Conservation (phyloP, 768 basidiomycete genomes). For the Chalciporus piperatus region DNA sequence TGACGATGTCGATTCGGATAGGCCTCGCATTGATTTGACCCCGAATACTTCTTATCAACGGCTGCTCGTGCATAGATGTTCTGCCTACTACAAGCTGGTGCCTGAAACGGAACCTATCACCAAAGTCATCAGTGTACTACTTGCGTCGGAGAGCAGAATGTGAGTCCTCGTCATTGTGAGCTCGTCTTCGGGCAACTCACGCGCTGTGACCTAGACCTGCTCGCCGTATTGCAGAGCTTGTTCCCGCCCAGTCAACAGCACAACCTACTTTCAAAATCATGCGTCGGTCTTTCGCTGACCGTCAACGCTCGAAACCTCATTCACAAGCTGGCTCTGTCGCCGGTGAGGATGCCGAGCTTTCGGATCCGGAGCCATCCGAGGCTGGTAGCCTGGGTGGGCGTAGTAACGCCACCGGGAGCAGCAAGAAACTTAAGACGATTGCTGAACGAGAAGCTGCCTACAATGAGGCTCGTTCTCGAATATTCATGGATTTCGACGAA, state of each 20-base stretch:
- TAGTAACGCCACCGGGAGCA: conserved; percentile 59
- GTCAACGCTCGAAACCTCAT: conserved; percentile 51
- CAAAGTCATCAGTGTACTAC: conserved; percentile 59
- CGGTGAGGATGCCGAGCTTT: conserved; percentile 74
- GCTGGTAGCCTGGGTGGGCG: conserved; percentile 72
- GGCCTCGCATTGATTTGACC: conserved; percentile 61
- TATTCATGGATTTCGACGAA: conserved; percentile 82
- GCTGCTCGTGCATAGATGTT: conserved; percentile 82
- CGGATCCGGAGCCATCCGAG: conserved; percentile 79
- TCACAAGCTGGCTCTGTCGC: conserved; percentile 73
- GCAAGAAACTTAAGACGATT: conserved; percentile 73
- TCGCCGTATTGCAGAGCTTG: conserved; percentile 70
- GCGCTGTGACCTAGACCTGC: conserved; percentile 48
- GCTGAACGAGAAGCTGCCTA: conserved; percentile 90
- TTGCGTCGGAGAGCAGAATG: conserved; percentile 71
- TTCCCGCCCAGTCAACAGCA: conserved; percentile 65
- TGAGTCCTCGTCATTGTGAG: conserved; percentile 38
- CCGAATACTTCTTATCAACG: conserved; percentile 81
- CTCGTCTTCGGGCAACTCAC: conserved; percentile 9
- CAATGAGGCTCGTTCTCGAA: conserved; percentile 79
- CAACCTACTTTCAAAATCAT: conserved; percentile 89
- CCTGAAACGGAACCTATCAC: conserved; percentile 65
- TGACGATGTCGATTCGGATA: conserved; percentile 32
- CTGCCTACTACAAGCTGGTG: conserved; percentile 71
- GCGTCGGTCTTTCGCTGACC: conserved; percentile 60